Percentiles rank a stretch among this genome's conserved stretches.
Conservation (phyloP, 495 filamentous ascomycete species). For the Melanomma pulvis-pyrius region DNA sequence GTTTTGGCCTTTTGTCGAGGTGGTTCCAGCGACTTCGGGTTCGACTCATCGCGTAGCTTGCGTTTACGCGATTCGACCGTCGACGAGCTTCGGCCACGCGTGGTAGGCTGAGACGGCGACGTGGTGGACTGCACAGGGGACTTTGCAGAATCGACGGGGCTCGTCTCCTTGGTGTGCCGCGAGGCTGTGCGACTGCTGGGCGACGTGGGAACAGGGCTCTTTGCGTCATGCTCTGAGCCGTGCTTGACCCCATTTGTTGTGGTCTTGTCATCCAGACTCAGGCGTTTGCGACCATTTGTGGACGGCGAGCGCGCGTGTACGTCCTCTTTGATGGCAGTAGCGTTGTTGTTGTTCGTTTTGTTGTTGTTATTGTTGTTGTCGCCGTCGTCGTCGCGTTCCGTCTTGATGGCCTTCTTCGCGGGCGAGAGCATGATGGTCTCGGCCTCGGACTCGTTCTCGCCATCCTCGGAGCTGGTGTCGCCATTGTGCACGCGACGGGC, state of each 20-base stretch:
- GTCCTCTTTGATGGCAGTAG: constrained; percentile 15
- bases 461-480: constrained; percentile 27
- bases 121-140: constrained; percentile 24
- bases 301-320: constrained; percentile 17
- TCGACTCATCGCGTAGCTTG: constrained; percentile 36
- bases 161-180: constrained; percentile 32
- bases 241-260: constrained; percentile 36
- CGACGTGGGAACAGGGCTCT: constrained; percentile 33
- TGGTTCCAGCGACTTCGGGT: constrained; percentile 29
- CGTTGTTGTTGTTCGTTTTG: neutral
- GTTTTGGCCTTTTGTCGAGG: constrained; percentile 34
- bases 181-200: constrained; percentile 31
- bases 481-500: constrained; percentile 25
- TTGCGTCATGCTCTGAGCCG: constrained; percentile 32
- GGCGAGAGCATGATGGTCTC: constrained; percentile 38
- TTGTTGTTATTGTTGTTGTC: constrained; percentile 1
- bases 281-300: constrained; percentile 22
- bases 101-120: constrained; percentile 25
- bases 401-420: constrained; percentile 29
- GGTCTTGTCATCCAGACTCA: constrained; percentile 16
- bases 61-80: constrained; percentile 33
- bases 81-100: constrained; percentile 34
- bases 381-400: constrained; percentile 35
- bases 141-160: constrained; percentile 24
- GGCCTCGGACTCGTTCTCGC: constrained; percentile 37